phyloP scores from a whole-genome alignment of 2,329 filamentous ascomycete genomes.

The Monascus ruber region DNA sequence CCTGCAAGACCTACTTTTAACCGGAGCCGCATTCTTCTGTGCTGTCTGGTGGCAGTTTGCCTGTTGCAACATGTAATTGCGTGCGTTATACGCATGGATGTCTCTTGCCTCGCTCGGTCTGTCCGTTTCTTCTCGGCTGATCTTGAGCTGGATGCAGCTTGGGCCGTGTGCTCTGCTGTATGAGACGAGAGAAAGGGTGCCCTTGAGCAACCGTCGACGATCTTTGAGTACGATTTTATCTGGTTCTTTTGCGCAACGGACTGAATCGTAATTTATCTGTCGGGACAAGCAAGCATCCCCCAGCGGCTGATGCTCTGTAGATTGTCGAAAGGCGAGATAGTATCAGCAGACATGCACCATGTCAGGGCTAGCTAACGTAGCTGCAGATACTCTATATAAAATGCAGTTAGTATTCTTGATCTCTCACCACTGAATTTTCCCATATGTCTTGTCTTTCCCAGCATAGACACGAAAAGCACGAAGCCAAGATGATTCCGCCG shows the following conservation, averaged over 20 bases:
- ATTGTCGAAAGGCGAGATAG: too few relatives aligned
- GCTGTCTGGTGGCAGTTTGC: too few relatives aligned
- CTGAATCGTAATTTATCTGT: conserved; percentile 36
- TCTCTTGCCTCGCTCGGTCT: conserved; percentile 44
- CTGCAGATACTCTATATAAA: too few relatives aligned
- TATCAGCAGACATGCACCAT: too few relatives aligned
- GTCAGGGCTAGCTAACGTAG: too few relatives aligned
- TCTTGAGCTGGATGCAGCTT: conserved; percentile 32
- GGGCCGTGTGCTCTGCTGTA: conserved; percentile 18
- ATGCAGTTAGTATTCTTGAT: too few relatives aligned
- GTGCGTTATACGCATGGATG: conserved; percentile 5
- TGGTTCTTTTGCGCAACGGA: conserved; percentile 16
- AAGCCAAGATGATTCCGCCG: too few relatives aligned
- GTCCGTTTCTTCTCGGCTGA: conserved; percentile 18
- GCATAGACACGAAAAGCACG: too few relatives aligned
- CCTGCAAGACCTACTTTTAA: background rate
- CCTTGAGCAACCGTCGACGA: conserved; percentile 23
- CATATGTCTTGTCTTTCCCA: too few relatives aligned
- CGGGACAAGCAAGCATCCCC: conserved; percentile 18
- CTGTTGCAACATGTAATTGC: conserved; percentile 1
- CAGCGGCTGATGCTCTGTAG: too few relatives aligned
- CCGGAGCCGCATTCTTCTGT: too few relatives aligned
- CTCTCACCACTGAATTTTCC: too few relatives aligned
- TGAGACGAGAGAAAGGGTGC: conserved; percentile 35
- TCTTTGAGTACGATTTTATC: conserved; percentile 42